Evolutionary conservation across 2,329 filamentous ascomycete genomes (phyloP).

Genomic region (Aspergillus proliferans): DNA sequence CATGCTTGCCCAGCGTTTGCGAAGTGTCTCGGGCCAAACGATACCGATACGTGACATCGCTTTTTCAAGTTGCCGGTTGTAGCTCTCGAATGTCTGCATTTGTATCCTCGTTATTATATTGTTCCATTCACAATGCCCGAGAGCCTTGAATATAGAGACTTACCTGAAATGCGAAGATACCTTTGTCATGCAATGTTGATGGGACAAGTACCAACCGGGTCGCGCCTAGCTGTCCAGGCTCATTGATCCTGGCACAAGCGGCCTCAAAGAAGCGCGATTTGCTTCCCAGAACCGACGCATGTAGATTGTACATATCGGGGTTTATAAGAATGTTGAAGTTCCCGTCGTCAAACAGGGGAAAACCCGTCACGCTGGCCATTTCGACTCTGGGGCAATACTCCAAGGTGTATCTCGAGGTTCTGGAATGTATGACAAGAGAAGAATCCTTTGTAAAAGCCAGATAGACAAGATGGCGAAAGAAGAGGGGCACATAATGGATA

Average conservation of each 20-base stretch:
- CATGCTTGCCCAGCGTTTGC: neutral
- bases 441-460: too few species aligned
- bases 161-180: neutral
- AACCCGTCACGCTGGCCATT: conserved; percentile 8
- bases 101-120: too few species aligned
- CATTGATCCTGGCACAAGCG: neutral
- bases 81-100: neutral
- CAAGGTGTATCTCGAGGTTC: too few species aligned
- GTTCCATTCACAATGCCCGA: neutral
- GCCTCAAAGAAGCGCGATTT: neutral
- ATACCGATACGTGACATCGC: neutral
- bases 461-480: too few species aligned
- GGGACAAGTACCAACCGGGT: neutral
- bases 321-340: conserved; percentile 36
- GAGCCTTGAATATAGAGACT: neutral
- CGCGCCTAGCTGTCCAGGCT: neutral
- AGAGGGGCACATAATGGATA: too few species aligned
- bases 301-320: conserved; percentile 33
- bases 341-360: conserved; percentile 34
- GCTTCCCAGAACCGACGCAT: conserved; percentile 18
- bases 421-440: too few species aligned
- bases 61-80: neutral
- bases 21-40: neutral
- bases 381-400: too few species aligned
- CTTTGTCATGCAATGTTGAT: neutral